These are phyloP conservation scores for Dacryopinax primogenitus DNA, from an alignment of 768 basidiomycete species.

Conservation along the genomic window DNA sequence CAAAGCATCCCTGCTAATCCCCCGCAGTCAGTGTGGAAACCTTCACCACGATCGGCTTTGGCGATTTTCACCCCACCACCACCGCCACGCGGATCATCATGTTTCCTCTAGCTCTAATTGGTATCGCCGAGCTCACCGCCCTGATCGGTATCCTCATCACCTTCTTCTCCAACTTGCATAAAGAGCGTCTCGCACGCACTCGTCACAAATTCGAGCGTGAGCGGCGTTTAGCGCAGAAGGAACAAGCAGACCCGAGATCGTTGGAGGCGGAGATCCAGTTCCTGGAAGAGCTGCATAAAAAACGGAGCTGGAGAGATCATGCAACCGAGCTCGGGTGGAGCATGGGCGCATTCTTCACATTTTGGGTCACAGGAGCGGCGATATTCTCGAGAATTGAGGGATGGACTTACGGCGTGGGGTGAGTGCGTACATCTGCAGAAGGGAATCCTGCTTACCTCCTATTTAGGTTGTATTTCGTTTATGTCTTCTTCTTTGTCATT, in stretches of 20 bases:
- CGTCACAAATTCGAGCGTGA: slow-evolving; percentile 10
- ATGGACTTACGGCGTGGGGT: slow-evolving; percentile 48
- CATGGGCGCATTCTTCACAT: slow-evolving; percentile 47
- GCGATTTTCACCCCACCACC: slow-evolving; percentile 50
- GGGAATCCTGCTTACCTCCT: neutral
- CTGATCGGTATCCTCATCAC: slow-evolving; percentile 12
- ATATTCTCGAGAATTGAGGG: slow-evolving; percentile 58
- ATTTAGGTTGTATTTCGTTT: slow-evolving; percentile 52
- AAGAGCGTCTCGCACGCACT: slow-evolving; percentile 40
- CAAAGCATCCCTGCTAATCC: neutral
- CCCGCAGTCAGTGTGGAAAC: slow-evolving; percentile 10
- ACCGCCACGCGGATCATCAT: slow-evolving; percentile 46
- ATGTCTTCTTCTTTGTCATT: slow-evolving; percentile 49
- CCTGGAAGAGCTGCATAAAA: slow-evolving; percentile 41
- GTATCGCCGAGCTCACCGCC: slow-evolving; percentile 13
- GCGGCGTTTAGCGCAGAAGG: slow-evolving; percentile 10
- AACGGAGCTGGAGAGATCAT: slow-evolving; percentile 40
- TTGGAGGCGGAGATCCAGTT: slow-evolving; percentile 64
- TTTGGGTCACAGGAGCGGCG: slow-evolving; percentile 63
- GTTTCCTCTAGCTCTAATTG: slow-evolving; percentile 11
- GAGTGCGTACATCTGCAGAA: neutral
- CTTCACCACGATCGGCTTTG: slow-evolving; percentile 39
- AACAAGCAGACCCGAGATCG: slow-evolving; percentile 37
- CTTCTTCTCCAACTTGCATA: slow-evolving; percentile 47
- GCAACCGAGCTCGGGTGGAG: slow-evolving; percentile 42